Evolutionary conservation across 495 filamentous ascomycete species (phyloP).

Genomic region (Cairneyella variabilis): DNA sequence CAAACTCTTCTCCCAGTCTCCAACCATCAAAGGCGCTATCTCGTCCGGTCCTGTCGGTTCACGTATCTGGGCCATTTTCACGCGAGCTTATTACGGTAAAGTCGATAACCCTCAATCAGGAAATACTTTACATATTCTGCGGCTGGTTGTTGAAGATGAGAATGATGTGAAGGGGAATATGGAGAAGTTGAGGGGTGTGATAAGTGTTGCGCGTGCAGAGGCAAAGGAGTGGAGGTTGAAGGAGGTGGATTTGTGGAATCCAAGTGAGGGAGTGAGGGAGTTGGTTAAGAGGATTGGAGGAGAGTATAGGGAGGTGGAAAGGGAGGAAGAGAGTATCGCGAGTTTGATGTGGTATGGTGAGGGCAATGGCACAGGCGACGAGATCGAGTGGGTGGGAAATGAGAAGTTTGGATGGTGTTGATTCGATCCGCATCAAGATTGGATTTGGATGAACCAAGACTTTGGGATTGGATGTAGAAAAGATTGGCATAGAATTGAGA

Average conservation of each 20-base stretch:
- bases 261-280: conserved; percentile 28
- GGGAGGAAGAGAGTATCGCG: conserved; percentile 47
- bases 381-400: conserved; percentile 81
- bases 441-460: too few relatives aligned
- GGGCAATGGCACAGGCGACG: conserved; percentile 32
- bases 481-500: too few relatives aligned
- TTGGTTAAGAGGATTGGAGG: conserved; percentile 32
- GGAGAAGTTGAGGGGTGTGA: conserved; percentile 35
- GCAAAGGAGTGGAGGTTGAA: conserved; percentile 38
- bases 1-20: conserved; percentile 45
- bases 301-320: conserved; percentile 36
- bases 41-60: conserved; percentile 41
- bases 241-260: conserved; percentile 51
- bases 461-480: too few relatives aligned
- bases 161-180: conserved; percentile 34
- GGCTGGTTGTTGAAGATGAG: conserved; percentile 68
- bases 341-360: conserved; percentile 51
- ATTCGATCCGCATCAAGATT: too few relatives aligned
- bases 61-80: conserved; percentile 79
- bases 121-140: conserved; percentile 74
- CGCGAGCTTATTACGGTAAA: conserved; percentile 58
- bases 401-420: conserved; percentile 96
- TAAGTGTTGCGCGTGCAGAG: conserved; percentile 37
- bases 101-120: conserved; percentile 34
- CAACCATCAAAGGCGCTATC: conserved; percentile 66